phyloP scores from a whole-genome alignment of 2,329 filamentous ascomycete species.

The Fusarium dimerum region DNA sequence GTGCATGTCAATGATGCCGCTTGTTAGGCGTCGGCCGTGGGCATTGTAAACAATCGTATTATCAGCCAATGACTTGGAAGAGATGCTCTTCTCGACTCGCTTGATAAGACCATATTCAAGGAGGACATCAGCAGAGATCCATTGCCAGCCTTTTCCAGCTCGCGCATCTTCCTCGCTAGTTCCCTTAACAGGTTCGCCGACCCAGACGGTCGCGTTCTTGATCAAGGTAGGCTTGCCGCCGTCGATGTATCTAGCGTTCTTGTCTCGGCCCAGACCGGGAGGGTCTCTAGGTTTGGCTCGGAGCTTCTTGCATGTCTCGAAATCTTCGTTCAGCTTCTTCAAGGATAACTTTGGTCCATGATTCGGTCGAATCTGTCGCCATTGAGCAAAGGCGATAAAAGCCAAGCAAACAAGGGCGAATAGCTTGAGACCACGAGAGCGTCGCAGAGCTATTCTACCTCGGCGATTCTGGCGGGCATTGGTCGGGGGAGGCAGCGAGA shows the following conservation, averaged over 20 bases:
- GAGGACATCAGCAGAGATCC: slow-evolving; percentile 61
- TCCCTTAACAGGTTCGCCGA: slow-evolving; percentile 59
- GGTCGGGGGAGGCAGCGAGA: slow-evolving; percentile 27
- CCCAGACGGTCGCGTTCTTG: slow-evolving; percentile 67
- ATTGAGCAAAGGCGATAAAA: slow-evolving; percentile 53
- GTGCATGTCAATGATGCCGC: slow-evolving; percentile 73
- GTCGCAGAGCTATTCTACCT: slow-evolving; percentile 36
- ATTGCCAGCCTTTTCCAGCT: slow-evolving; percentile 60
- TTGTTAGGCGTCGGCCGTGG: slow-evolving; percentile 61
- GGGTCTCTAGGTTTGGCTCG: slow-evolving; percentile 57
- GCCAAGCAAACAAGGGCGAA: slow-evolving; percentile 48
- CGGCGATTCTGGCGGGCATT: slow-evolving; percentile 16
- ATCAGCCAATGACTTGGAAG: slow-evolving; percentile 42
- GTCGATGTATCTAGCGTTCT: slow-evolving; percentile 61
- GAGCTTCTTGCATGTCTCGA: slow-evolving; percentile 57
- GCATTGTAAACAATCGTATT: slow-evolving; percentile 58
- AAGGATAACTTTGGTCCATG: slow-evolving; percentile 46
- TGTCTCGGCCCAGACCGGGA: slow-evolving; percentile 54
- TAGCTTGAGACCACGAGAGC: slow-evolving; percentile 46
- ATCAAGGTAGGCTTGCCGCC: slow-evolving; percentile 63
- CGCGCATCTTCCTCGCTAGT: slow-evolving; percentile 53
- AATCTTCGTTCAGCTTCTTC: slow-evolving; percentile 53
- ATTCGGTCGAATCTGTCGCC: slow-evolving; percentile 41
- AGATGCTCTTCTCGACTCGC: slow-evolving; percentile 49
- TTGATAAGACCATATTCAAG: slow-evolving; percentile 63